Evolutionary conservation across 306 rosid genomes (phyloP), one percentile per base, ranked within the genome.

Genomic region (Pterocarpus santalinus): DNA sequence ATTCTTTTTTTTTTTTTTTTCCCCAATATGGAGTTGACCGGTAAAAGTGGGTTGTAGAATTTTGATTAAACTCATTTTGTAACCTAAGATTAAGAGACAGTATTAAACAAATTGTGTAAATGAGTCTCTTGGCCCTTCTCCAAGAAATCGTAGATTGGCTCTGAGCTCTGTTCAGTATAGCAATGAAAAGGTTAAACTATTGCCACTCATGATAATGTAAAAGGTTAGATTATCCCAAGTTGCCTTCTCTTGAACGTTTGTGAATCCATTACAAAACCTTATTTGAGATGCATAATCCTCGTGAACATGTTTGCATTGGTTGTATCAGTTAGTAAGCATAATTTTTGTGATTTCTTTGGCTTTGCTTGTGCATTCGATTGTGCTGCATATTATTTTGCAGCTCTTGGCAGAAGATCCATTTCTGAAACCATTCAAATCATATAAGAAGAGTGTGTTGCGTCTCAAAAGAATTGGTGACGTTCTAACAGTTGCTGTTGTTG

Each of bases 391-490:
- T 77, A 15, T 56, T 38, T 82, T 53, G 89, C 93, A 95, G 97
- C 93, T 95, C 64, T 87, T 95, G 90, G 96, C 94, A 14, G 87
- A 87, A 63, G 97, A 93, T 84, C 73, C 93, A 16, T 8, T 87
- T 73, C 81, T 95, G 49, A 89, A 78, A 76, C 95, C 91, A 69
- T 95, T 90, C 88, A 93, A 90, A 86, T 95, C 97, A 1, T 89
- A 91, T 71, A 93, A 90, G 92, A 81, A 88, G 83, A 89, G 86
- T 51, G 98, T 90, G 74, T 22, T 38, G 16, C 60, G 67, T 4
- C 67, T 95, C 73, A 93, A 86, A 77, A 87, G 77, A 77, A 6
- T 93, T n/a, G 97, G 97, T 53, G 89, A 95, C 69, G 85, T 89
- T 62, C 86, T 93, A 51, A 95, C 96, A 4, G 53, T 90, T 56